Base-by-base conservation (phyloP, 345 rosid genomes). In the Gossypium thurberi region DNA sequence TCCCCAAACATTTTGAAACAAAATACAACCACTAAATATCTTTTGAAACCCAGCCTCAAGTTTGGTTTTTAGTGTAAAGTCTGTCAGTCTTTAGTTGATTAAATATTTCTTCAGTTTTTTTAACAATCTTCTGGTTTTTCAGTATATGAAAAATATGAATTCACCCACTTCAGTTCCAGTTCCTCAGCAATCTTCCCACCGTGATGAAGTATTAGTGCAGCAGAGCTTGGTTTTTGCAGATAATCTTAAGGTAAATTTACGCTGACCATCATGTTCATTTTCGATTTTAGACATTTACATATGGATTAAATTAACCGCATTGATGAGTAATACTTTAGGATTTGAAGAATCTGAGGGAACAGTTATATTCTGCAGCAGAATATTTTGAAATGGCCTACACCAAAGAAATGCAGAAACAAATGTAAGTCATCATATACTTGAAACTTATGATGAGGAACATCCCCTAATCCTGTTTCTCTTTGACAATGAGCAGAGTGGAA, bases 191-290 rank as follows among this genome's bases (percentile, higher is more conserved):
- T 81, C 85, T 78, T 82, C 89, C 44, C 87, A 82, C 70, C 79
- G 81, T 60, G 91, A 93, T 53, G 98, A 91, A 58, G 69, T 87
- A 78, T 83, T 85, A 78, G 84, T 91, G 96, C 84, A 86, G 72
- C 89, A 90, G 75, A 82, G 87, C 72, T 72, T 88, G 78, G 80
- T 79, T 55, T 90, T 91, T 82, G 85, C 89, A 47, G 89, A 88
- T 25, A 80, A 87, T 63, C 85, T 91, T 42, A 83, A 84, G 97
- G 96, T 91, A 73, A 51, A 59, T 21, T 11, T 8, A 55, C 26
- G 9, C 21, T 10, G 1, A 13, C 3, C 13, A 2, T 20, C 50
- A 1, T 46, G 50, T 58, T 25, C n/a, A 10, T 46, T 9, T 44
- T 21, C 10, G 78, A 73, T 87, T 15, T 86, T 66, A 2, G 37